A percentile compares a stretch with the other conserved stretches of the same genome.
These are phyloP conservation scores for Pythium folliculosum DNA, from an alignment of 352 stramenopile genomes.

Conservation along the genomic window DNA sequence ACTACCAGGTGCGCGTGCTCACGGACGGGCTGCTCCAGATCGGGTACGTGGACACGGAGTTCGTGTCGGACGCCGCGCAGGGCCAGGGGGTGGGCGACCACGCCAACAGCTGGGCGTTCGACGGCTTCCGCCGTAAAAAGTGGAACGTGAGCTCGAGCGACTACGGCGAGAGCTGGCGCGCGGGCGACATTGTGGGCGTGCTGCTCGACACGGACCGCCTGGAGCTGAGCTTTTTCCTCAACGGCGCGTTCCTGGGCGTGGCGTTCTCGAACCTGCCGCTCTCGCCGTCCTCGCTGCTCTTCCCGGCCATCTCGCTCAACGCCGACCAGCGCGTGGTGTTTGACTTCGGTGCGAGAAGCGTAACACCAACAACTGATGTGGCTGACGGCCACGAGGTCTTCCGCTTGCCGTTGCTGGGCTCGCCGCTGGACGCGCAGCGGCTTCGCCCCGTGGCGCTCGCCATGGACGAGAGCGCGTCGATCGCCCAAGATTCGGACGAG, in stretches of 20 bases:
- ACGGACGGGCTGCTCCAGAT: slow-evolving; percentile 93
- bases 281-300: slow-evolving; percentile 50
- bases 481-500: background rate
- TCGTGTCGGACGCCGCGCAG: slow-evolving; percentile 78
- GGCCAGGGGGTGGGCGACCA: slow-evolving; percentile 93
- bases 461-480: background rate
- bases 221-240: slow-evolving; percentile 90
- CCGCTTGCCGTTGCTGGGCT: slow-evolving; percentile 4
- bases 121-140: slow-evolving; percentile 88
- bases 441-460: slow-evolving; percentile 7
- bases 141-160: slow-evolving; percentile 84
- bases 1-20: slow-evolving; percentile 90
- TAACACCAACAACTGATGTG: background rate
- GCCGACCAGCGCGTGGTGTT: slow-evolving; percentile 77
- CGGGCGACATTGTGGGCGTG: slow-evolving; percentile 85
- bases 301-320: slow-evolving; percentile 86
- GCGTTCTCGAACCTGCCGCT: slow-evolving; percentile 71
- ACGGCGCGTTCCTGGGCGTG: slow-evolving; percentile 87
- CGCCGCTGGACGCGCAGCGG: slow-evolving; percentile 13
- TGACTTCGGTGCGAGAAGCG: slow-evolving; percentile 57
- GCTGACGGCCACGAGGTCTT: background rate
- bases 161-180: slow-evolving; percentile 84
- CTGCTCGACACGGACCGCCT: slow-evolving; percentile 84
- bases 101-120: slow-evolving; percentile 89
- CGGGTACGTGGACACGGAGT: slow-evolving; percentile 89